Evolutionary conservation across 495 filamentous ascomycete genomes (phyloP), one percentile per base, ranked within the genome.

Genomic region (Talaromyces nanjingensis): DNA sequence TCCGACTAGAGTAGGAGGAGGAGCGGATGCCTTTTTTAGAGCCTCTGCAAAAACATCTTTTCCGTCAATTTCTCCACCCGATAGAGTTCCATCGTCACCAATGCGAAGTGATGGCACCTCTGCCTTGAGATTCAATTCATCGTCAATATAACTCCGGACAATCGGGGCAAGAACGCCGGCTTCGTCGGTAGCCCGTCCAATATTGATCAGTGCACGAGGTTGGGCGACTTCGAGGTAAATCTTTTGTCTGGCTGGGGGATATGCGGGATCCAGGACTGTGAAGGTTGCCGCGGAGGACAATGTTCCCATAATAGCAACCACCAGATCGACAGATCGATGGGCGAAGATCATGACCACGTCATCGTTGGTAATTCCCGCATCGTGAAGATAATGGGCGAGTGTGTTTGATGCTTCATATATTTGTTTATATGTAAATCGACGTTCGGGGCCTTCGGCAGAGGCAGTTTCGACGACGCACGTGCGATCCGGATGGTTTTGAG

Each of bases 291-390:
- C 78, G 34, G 77, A 76, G 70, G 79, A 84, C 63, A 87, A 65
- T n/a, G 79, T 77, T 65, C 83, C 84, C 82, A 86, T 83, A 12
- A 81, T 74, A 8, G 80, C 76, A 33, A 80, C 77, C 0, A 81
- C 77, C 24, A 80, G 67, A 42, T 81, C 78, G 45, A 72, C 89
- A 31, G 77, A 73, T 81, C 93, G 85, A 72, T 97, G 84, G 31
- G 91, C 91, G 73, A 88, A 98, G 59, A 93, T 87, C 92, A 97
- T 97, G 62, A 96, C 90, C 25, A 97, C 92, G 59, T 98, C 93
- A 12, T 91, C 93, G 62, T 86, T 80, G 45, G 88, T 79, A 60
- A 92, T 79, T 27, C 93, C 93, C 62, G 84, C 80, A 33, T 85
- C 76, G 49, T 91, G 81, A 29, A 97, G 78, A 69, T 94, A 82